Conservation (phyloP, 1,139 yeast genomes). For the Wickerhamomyces sp. region DNA sequence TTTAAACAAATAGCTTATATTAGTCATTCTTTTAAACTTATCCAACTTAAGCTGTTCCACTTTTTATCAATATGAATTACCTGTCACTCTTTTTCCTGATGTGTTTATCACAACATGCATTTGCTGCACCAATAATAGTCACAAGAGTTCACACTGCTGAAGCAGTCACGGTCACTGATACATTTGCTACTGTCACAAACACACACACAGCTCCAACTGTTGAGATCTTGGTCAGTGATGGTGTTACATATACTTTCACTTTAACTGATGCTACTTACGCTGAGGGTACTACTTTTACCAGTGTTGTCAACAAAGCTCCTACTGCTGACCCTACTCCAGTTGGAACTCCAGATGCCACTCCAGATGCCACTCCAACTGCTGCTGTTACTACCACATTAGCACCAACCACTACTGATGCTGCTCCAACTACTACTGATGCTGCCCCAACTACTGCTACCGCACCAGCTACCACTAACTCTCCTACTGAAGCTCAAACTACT, state of each 20-base stretch:
- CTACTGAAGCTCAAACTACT: constrained; percentile 3
- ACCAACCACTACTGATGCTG: constrained; percentile 10
- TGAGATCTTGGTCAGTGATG: constrained; percentile 57
- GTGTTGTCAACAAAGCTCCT: constrained; percentile 23
- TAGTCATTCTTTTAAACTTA: background rate
- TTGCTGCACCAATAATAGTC: constrained; percentile 33
- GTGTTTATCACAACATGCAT: constrained; percentile 13
- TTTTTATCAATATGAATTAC: constrained; percentile 7
- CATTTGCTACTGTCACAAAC: constrained; percentile 55
- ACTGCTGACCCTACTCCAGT: constrained; percentile 20
- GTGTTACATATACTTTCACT: constrained; percentile 57
- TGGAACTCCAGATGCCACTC: constrained; percentile 8
- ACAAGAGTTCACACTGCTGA: constrained; percentile 65
- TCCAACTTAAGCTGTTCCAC: background rate
- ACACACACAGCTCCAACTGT: constrained; percentile 67
- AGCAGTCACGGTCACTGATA: constrained; percentile 48
- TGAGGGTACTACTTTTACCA: constrained; percentile 28
- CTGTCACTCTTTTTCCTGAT: constrained; percentile 8
- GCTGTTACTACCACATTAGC: constrained; percentile 8
- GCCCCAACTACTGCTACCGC: background rate
- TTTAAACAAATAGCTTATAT: background rate
- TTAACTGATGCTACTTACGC: constrained; percentile 33
- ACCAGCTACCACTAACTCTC: constrained; percentile 7
- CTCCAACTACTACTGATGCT: constrained; percentile 10
- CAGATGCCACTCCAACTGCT: constrained; percentile 9